Base-by-base conservation (phyloP, 306 rosid species). In the Cicer cuneatum region DNA sequence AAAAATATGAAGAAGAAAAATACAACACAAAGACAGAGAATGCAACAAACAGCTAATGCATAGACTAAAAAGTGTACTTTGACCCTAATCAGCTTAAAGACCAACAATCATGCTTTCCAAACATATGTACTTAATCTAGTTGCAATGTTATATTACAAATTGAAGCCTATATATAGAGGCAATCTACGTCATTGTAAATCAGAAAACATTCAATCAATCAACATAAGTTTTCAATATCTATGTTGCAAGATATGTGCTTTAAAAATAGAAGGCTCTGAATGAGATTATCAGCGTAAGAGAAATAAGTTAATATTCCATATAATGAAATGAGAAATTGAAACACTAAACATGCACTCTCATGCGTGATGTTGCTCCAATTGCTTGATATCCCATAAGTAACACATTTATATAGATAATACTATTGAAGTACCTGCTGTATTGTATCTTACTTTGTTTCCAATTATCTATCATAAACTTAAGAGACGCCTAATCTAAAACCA, bases 221-320 rank as follows among this genome's bases (percentile, higher is more conserved):
- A 24, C 29, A 24, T 24, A 24, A 2, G 29, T 24, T 24, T 24
- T 24, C 29, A 24, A 24, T 24, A 24, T 49, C 35, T 53, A 37
- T 9, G 35, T 40, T 1, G 10, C 35, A 66, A 51, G 40, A 57
- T 21, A 57, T 38, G 57, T 45, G 10, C 16, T 57, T 57, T 46
- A 33, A 56, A 57, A 46, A n/a, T 18, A 45, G 33, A 56, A 21
- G 39, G 19, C 57, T 13, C 10, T 1, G 2, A 70, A 18, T 13
- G 75, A 69, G 56, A 58, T 37, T 57, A 69, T 11, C 49, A 46
- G 42, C n/a, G 46, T 41, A 78, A 38, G n/a, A 47, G 46, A 59
- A 10, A 45, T 67, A 47, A 47, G 52, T 58, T 45, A 37, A 43
- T 38, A 40, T 57, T 37, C 58, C 61, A 46, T 14, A 42, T 33